Evolutionary conservation across 2,329 filamentous ascomycete genomes (phyloP), one percentile per base, ranked within the genome.

Genomic region (Alternaria gaisen): DNA sequence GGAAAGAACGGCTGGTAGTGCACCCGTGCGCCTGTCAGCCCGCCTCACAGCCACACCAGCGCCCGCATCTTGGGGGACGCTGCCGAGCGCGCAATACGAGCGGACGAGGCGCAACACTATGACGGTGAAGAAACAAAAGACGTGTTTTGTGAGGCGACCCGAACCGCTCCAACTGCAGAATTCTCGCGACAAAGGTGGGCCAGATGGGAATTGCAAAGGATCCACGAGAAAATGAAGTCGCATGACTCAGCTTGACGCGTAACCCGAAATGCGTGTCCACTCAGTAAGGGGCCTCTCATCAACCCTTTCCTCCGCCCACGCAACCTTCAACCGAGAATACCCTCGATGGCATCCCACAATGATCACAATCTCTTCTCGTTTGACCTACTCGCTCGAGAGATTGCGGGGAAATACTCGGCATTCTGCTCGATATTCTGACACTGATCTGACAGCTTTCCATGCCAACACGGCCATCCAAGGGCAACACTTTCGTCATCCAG

Each of bases 1-100:
- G 65, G 65, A 36, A 61, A 18, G 18, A 61, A 61, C 64, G 64
- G 66, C 60, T 54, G 24, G 14, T 48, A 56, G 30, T 44, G 46
- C 38, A 40, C 32, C 48, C 16, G 36, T 30, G 36, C 50, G 26
- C 36, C 46, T 44, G 44, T 22, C 52, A 51, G 36, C 26, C 24
- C 24, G 16, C 34, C 60, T 53, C 34, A 48, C 50, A 56, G 54
- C 57, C 58, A 63, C 60, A 55, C 40, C 43, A 42, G 47, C 42
- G 53, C 57, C 57, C 52, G 26, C 38, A 36, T 12, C 14, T 36
- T 14, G 32, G 14, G 32, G 12, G 12, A 14, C 12, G 32, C 14
- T 16, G 32, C 32, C 32, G 32, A 36, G 32, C 32, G 32, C 14
- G 32, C 32, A 30, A 24, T 40, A 20, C 32, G 41, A 36, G 30